Evolutionary conservation across 805 yeast genomes (phyloP).

Genomic region (Ogataea pini): DNA sequence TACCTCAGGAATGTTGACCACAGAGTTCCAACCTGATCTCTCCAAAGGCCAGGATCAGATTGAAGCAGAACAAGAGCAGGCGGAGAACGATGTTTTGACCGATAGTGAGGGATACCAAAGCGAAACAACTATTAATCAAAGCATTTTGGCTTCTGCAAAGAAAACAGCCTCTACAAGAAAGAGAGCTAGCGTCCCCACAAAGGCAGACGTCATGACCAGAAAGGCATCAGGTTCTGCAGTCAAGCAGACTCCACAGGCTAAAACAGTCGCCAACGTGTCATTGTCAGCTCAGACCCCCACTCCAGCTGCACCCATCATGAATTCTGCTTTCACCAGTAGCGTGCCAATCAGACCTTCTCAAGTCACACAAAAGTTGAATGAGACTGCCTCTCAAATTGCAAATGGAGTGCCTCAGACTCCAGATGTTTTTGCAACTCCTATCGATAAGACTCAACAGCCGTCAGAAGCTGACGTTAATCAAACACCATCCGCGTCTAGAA

Average conservation of each 20-base stretch:
- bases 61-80: conserved; percentile 21
- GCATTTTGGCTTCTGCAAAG: conserved; percentile 3
- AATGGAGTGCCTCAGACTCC: not conserved
- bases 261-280: not conserved
- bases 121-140: conserved; percentile 15
- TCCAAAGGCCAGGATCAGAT: conserved; percentile 31
- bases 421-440: conserved; percentile 1
- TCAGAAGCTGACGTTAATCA: not conserved
- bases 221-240: conserved; percentile 16
- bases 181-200: conserved; percentile 35
- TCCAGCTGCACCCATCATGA: conserved; percentile 10
- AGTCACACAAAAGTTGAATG: conserved; percentile 17
- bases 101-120: conserved; percentile 28
- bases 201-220: conserved; percentile 27
- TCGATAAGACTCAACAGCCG: not conserved
- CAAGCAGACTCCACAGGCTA: conserved; percentile 11
- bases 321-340: conserved; percentile 8
- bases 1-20: conserved; percentile 38
- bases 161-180: conserved; percentile 12
- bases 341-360: conserved; percentile 19
- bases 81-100: conserved; percentile 15
- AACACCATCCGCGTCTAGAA: not conserved
- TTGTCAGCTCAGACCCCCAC: conserved; percentile 17
- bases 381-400: conserved; percentile 5
- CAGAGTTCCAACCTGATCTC: conserved; percentile 35